These are phyloP conservation scores for Sporothrix sp. DNA, from an alignment of 2,329 filamentous ascomycete genomes.

Conservation along the genomic window DNA sequence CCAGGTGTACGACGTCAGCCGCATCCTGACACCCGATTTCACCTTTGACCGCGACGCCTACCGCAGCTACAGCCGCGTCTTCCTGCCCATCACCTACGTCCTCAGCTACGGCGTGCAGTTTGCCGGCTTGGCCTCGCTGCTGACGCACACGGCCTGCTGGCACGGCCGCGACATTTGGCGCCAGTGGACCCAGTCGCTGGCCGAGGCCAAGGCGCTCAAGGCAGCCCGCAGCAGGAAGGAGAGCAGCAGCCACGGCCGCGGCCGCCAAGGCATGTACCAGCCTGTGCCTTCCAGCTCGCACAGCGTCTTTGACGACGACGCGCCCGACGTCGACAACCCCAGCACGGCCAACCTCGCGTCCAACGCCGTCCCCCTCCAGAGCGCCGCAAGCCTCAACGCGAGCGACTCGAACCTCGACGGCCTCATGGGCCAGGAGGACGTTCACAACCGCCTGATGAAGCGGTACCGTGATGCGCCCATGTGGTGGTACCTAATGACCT, in stretches of 20 bases:
- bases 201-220: conserved; percentile 38
- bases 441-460: conserved; percentile 76
- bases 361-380: conserved; percentile 13
- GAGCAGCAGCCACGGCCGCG: neutral
- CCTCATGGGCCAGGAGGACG: conserved; percentile 63
- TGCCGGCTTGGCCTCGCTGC: conserved; percentile 65
- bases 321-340: conserved; percentile 14
- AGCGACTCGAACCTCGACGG: conserved; percentile 32
- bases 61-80: conserved; percentile 71
- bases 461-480: conserved; percentile 74
- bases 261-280: conserved; percentile 7
- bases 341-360: conserved; percentile 5
- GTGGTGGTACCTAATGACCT: conserved; percentile 70
- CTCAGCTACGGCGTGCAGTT: conserved; percentile 82
- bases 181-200: conserved; percentile 61
- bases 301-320: conserved; percentile 8
- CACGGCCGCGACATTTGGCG: conserved; percentile 73
- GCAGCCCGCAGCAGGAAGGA: neutral
- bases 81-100: conserved; percentile 78
- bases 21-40: conserved; percentile 67
- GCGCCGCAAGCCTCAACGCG: conserved; percentile 1
- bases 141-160: conserved; percentile 77
- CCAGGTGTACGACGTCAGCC: conserved; percentile 69
- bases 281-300: neutral
- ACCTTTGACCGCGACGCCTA: conserved; percentile 70